A percentile compares a stretch with the other conserved stretches of the same genome.
These are phyloP conservation scores for Verticillium dahliae DNA, from an alignment of 2,329 filamentous ascomycete genomes.

Conservation along the genomic window DNA sequence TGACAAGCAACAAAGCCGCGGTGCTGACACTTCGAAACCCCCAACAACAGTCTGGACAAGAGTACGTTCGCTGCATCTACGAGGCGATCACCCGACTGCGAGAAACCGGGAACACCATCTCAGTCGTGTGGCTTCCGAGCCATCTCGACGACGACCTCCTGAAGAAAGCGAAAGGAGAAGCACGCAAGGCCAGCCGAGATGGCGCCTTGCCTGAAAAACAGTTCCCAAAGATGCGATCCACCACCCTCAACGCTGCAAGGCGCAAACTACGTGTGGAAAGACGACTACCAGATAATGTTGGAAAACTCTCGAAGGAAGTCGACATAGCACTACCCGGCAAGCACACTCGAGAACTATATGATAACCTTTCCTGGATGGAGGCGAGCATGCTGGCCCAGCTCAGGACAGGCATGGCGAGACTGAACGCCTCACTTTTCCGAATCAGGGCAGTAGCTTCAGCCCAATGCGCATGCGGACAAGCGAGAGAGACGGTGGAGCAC, in stretches of 20 bases:
- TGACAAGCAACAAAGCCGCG: conserved; percentile 13
- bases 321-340: conserved; percentile 10
- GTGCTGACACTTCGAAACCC: conserved; percentile 9
- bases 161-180: not conserved
- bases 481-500: conserved; percentile 19
- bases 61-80: conserved; percentile 13
- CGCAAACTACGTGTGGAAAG: not conserved
- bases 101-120: not conserved
- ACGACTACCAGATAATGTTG: conserved; percentile 8
- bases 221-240: not conserved
- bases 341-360: conserved; percentile 13
- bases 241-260: not conserved
- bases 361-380: conserved; percentile 11
- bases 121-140: not conserved
- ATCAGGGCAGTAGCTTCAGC: conserved; percentile 4
- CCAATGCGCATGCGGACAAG: conserved; percentile 8
- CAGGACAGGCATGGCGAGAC: conserved; percentile 11
- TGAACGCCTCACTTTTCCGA: conserved; percentile 11
- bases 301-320: conserved; percentile 11
- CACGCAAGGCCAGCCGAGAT: not conserved
- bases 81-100: conserved; percentile 6
- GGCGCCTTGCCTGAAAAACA: not conserved
- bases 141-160: not conserved
- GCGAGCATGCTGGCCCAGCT: conserved; percentile 13
- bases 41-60: conserved; percentile 12